These are phyloP conservation scores for Solanum medicagineum DNA, from an alignment of 257 asterid genomes.

Conservation along the genomic window DNA sequence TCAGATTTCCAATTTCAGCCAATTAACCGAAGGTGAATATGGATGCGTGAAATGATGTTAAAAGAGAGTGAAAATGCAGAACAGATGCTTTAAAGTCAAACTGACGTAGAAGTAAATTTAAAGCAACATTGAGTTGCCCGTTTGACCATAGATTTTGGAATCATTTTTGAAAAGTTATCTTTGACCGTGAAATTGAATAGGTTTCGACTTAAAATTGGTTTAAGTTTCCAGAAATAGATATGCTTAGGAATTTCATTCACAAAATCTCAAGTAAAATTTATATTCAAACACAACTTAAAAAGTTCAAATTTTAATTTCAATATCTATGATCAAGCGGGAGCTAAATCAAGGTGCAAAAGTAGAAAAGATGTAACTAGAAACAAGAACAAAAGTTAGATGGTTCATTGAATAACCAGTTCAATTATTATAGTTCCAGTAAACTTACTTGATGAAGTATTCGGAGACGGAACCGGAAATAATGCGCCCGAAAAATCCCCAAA, in stretches of 20 bases:
- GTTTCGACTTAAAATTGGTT: too few relatives aligned
- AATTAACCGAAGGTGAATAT: not conserved
- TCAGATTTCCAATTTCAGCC: not conserved
- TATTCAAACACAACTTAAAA: too few relatives aligned
- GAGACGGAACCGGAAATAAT: constrained; percentile 80
- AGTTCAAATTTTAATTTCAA: too few relatives aligned
- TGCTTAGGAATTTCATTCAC: too few relatives aligned
- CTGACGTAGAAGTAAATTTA: not conserved
- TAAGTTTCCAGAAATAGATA: too few relatives aligned
- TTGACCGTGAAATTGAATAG: too few relatives aligned
- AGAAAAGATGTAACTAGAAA: not conserved
- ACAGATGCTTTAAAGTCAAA: not conserved
- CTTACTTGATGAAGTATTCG: constrained; percentile 84
- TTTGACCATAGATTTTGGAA: too few relatives aligned
- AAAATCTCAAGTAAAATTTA: too few relatives aligned
- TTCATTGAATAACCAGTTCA: not conserved
- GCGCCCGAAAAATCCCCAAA: constrained; percentile 96
- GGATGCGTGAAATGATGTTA: not conserved
- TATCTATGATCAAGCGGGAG: too few relatives aligned
- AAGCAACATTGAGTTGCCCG: not conserved
- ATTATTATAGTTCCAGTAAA: not conserved
- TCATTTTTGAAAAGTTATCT: too few relatives aligned
- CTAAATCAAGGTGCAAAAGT: not conserved
- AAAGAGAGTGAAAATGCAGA: not conserved
- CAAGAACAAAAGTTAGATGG: not conserved